A percentile compares a stretch with the other conserved stretches of the same genome.
These are phyloP conservation scores for Gossypium herbaceum DNA, from an alignment of 345 rosid species.

Conservation along the genomic window DNA sequence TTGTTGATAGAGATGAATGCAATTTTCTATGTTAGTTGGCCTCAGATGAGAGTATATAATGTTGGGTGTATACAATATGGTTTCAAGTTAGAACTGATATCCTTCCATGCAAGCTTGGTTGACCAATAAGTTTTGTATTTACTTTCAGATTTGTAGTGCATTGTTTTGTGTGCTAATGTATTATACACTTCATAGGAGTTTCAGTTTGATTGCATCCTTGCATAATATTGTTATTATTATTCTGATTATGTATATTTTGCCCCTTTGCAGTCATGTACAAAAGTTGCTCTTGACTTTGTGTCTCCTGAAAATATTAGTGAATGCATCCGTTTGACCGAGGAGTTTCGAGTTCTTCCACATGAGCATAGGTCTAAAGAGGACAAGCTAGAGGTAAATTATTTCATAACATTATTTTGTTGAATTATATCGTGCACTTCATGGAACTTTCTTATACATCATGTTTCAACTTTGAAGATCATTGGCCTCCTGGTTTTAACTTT, in stretches of 20 bases:
- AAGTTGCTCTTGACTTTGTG: constrained; percentile 53
- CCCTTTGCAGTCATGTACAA: constrained; percentile 38
- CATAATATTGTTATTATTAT: background rate
- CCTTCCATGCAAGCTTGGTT: background rate
- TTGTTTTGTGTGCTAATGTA: background rate
- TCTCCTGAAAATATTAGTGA: constrained; percentile 53
- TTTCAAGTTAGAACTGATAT: no score
- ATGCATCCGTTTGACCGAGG: constrained; percentile 49
- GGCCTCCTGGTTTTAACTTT: background rate
- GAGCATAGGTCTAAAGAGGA: constrained; percentile 49
- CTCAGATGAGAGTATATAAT: no score
- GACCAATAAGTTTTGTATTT: background rate
- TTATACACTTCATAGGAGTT: background rate
- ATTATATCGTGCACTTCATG: background rate
- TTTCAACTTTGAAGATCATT: background rate
- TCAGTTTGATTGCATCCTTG: background rate
- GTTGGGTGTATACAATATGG: no score
- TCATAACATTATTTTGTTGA: background rate
- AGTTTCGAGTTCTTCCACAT: constrained; percentile 41
- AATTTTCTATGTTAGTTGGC: background rate
- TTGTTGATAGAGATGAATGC: background rate
- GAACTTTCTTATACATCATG: background rate
- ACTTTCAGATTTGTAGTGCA: no score
- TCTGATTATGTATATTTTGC: background rate
- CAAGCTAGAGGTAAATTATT: constrained; percentile 38